A percentile compares a stretch with the other conserved stretches of the same genome.
Evolutionary conservation across 768 basidiomycete genomes (phyloP).

Genomic region (Chlorophyllum brunneum): DNA sequence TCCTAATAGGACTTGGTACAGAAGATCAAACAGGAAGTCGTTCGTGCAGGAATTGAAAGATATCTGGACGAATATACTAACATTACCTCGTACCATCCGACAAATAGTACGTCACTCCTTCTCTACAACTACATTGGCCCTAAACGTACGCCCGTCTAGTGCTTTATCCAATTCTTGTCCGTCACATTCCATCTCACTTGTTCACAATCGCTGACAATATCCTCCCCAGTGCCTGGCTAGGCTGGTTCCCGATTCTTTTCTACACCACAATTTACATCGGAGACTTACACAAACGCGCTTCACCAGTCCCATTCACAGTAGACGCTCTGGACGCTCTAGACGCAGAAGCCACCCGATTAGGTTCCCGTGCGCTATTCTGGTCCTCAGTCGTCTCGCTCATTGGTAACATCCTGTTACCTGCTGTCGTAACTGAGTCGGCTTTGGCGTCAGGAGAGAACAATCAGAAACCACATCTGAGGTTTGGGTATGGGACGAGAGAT

Average conservation of each 20-base stretch:
- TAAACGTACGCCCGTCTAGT: conserved; percentile 36
- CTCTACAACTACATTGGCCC: not conserved
- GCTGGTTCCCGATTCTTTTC: conserved; percentile 92
- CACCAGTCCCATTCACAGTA: conserved; percentile 21
- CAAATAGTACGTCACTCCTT: conserved; percentile 60
- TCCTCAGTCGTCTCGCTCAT: conserved; percentile 67
- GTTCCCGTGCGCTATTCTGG: conserved; percentile 79
- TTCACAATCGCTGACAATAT: not conserved
- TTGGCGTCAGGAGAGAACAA: not conserved
- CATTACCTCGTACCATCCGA: conserved; percentile 69
- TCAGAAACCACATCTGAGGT: not conserved
- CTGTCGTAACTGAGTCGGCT: conserved; percentile 43
- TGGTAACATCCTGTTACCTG: conserved; percentile 68
- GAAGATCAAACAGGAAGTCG: conserved; percentile 26
- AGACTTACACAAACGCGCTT: conserved; percentile 69
- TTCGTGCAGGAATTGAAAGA: conserved; percentile 47
- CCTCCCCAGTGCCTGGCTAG: conserved; percentile 64
- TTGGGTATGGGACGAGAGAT: conserved; percentile 1
- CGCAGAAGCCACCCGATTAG: conserved; percentile 75
- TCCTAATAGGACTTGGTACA: conserved; percentile 3
- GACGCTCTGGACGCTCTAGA: conserved; percentile 37
- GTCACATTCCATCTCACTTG: conserved; percentile 20
- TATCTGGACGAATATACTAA: conserved; percentile 68
- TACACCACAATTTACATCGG: conserved; percentile 87
- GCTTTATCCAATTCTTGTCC: conserved; percentile 77